A percentile compares a stretch with the other conserved stretches of the same genome.
phyloP scores from a whole-genome alignment of 257 asterid species.

The Apocynum venetum region DNA sequence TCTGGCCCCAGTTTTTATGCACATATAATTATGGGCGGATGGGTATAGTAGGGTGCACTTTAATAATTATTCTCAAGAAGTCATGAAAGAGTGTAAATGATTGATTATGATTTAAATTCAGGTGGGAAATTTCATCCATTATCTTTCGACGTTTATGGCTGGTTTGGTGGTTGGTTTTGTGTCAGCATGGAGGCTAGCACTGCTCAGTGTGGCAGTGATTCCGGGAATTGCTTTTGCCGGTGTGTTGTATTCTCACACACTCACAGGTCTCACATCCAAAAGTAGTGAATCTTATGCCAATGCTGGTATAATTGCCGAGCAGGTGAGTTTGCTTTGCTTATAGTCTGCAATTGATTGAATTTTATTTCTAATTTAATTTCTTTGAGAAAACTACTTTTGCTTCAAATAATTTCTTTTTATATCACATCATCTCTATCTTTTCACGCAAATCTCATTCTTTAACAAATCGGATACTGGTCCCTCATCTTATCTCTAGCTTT shows the following conservation, averaged over 20 bases:
- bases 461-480: conserved; percentile 9
- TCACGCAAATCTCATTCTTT: background rate
- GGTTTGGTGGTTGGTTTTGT: conserved; percentile 99
- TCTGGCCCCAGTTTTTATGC: background rate
- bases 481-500: conserved; percentile 13
- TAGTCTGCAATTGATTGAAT: background rate
- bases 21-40: conserved; percentile 1
- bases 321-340: conserved; percentile 45
- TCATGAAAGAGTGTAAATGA: conserved; percentile 4
- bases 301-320: conserved; percentile 96
- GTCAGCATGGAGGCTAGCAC: conserved; percentile 93
- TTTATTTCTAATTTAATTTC: background rate
- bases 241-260: conserved; percentile 85
- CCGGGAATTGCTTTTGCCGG: conserved; percentile 99
- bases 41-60: background rate
- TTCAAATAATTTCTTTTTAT: background rate
- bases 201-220: conserved; percentile 94
- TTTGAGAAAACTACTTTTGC: background rate
- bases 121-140: conserved; percentile 98
- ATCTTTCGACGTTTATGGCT: conserved; percentile 94
- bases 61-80: background rate
- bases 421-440: background rate
- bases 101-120: conserved; percentile 16
- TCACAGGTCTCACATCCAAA: conserved; percentile 94
- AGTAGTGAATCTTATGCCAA: conserved; percentile 94